phyloP scores from a whole-genome alignment of 73 alveolate genomes.

The Tetrahymena thermophila region DNA sequence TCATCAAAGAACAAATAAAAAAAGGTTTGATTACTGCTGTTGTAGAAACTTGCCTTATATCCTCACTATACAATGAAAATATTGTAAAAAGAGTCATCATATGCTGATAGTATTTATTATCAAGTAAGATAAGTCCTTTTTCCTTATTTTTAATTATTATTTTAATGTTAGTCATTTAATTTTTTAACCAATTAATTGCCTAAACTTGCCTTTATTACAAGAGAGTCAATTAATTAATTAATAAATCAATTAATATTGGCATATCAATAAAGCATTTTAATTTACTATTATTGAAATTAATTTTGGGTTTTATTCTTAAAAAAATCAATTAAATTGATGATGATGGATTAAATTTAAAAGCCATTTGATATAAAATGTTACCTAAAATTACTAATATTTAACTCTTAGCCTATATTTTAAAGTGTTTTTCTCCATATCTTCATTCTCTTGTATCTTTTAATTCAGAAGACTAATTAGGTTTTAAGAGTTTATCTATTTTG shows the following conservation, averaged over 20 bases:
- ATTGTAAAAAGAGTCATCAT: conserved; percentile 51
- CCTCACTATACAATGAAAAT: conserved; percentile 60
- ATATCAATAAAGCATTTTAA: too few relatives aligned
- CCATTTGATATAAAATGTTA: too few relatives aligned
- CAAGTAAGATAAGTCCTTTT: background rate
- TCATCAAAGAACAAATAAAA: too few relatives aligned
- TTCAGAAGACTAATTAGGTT: background rate
- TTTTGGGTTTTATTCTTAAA: too few relatives aligned
- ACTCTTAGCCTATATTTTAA: background rate
- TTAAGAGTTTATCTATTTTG: background rate
- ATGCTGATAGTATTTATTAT: background rate
- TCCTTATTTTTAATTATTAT: background rate
- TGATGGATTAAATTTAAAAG: background rate
- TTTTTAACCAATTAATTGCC: too few relatives aligned
- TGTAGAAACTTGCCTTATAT: conserved; percentile 21
- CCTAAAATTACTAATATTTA: background rate
- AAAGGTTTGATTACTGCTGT: background rate
- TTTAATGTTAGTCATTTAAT: background rate
- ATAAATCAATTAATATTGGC: too few relatives aligned
- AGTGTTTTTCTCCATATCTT: background rate
- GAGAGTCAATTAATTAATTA: background rate
- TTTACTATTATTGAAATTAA: too few relatives aligned
- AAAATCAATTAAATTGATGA: too few relatives aligned
- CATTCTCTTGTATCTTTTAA: background rate
- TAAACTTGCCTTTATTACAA: too few relatives aligned